Evolutionary conservation across 768 basidiomycete species (phyloP).

Genomic region (Suillus clintonianus): DNA sequence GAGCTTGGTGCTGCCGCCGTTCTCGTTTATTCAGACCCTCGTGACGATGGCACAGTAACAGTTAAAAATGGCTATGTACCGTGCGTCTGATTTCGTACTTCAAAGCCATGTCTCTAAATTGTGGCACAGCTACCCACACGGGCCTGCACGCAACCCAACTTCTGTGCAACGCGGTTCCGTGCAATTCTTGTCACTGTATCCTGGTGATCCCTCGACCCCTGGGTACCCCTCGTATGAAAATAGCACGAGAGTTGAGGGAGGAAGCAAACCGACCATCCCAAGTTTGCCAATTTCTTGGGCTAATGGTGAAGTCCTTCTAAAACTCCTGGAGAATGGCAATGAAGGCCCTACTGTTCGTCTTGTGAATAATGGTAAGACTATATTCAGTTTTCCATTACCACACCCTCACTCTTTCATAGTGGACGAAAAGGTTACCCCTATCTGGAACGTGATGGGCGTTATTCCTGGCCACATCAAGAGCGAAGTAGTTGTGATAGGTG

Average conservation of each 20-base stretch:
- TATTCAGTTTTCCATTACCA: neutral
- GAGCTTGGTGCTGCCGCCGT: conserved; percentile 62
- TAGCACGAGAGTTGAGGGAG: conserved; percentile 50
- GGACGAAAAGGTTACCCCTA: conserved; percentile 59
- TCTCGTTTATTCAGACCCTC: conserved; percentile 65
- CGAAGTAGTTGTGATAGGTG: conserved; percentile 70
- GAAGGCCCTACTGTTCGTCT: conserved; percentile 49
- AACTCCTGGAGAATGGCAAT: conserved; percentile 47
- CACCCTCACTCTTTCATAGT: conserved; percentile 26
- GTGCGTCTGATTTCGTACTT: conserved; percentile 22
- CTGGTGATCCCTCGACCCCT: conserved; percentile 48
- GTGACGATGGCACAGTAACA: conserved; percentile 66
- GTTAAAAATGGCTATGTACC: conserved; percentile 55
- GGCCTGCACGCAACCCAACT: conserved; percentile 63
- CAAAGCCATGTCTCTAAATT: neutral
- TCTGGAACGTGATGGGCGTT: conserved; percentile 70
- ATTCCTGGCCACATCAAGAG: conserved; percentile 66
- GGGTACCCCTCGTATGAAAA: conserved; percentile 69
- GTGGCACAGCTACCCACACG: conserved; percentile 54
- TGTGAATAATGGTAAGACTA: conserved; percentile 54
- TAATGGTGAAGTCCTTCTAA: conserved; percentile 60
- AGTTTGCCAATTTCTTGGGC: conserved; percentile 68
- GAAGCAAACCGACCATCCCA: conserved; percentile 55
- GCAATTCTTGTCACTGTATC: conserved; percentile 61
- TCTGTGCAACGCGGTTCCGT: conserved; percentile 70